A percentile compares a stretch with the other conserved stretches of the same genome.
Evolutionary conservation across 352 stramenopile species (phyloP).

Genomic region (Phytophthora foliorum): DNA sequence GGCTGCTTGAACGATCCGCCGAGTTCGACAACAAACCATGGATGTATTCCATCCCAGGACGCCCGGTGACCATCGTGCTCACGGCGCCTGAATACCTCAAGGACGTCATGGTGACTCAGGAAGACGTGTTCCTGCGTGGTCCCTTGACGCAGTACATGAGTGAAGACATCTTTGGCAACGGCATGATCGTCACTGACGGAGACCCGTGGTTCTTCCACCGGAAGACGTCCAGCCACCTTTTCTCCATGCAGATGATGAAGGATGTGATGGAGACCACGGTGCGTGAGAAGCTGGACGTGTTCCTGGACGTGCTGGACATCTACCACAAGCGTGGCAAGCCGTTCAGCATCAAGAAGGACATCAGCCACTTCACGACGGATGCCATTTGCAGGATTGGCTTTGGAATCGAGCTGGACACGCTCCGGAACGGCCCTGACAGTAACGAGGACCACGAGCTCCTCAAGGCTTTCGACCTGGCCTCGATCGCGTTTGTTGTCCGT

Average conservation of each 20-base stretch:
- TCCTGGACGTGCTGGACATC: conserved; percentile 32
- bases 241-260: conserved; percentile 63
- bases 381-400: conserved; percentile 70
- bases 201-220: conserved; percentile 65
- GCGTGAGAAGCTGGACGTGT: conserved; percentile 35
- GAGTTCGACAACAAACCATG: conserved; percentile 50
- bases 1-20: conserved; percentile 48
- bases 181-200: conserved; percentile 44
- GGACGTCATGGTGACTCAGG: conserved; percentile 62
- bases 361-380: conserved; percentile 67
- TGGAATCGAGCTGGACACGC: conserved; percentile 50
- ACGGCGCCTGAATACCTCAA: conserved; percentile 44
- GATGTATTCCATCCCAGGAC: conserved; percentile 45
- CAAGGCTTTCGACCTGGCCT: conserved; percentile 47
- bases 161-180: conserved; percentile 65
- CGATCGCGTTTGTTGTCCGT: conserved; percentile 36
- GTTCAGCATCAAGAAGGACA: conserved; percentile 53
- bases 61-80: conserved; percentile 47
- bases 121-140: conserved; percentile 72
- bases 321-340: conserved; percentile 24
- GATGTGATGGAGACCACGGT: conserved; percentile 52
- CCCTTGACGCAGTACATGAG: conserved; percentile 41
- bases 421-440: conserved; percentile 32
- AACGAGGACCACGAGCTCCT: conserved; percentile 54
- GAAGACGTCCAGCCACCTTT: conserved; percentile 87